Percentiles rank a stretch among this genome's conserved stretches.
Conservation (phyloP, 306 rosid species). For the Crotalaria pallida region DNA sequence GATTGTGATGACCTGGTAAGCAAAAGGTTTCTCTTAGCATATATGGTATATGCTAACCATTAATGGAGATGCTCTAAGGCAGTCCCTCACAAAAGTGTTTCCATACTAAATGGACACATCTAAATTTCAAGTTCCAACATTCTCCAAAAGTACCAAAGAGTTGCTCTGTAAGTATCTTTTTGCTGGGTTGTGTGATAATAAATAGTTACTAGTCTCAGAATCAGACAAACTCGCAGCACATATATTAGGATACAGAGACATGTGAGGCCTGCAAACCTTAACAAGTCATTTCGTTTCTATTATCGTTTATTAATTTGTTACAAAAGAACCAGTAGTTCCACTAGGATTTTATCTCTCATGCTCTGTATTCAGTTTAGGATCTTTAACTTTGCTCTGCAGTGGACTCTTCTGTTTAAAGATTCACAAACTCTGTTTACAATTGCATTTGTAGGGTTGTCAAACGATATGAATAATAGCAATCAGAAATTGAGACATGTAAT, state of each 20-base stretch:
- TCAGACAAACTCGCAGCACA: background rate
- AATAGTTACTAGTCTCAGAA: background rate
- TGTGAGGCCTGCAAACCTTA: background rate
- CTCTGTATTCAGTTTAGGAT: background rate
- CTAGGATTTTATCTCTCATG: slow-evolving; percentile 2
- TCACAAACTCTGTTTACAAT: background rate
- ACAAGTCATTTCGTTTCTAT: background rate
- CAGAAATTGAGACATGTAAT: background rate
- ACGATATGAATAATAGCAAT: slow-evolving; percentile 9
- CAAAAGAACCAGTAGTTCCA: background rate
- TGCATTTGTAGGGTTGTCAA: background rate
- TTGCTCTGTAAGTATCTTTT: background rate
- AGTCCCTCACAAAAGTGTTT: background rate
- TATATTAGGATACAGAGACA: background rate
- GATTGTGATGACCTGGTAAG: too few relatives aligned
- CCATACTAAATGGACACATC: background rate
- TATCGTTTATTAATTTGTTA: background rate
- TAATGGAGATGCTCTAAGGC: too few relatives aligned
- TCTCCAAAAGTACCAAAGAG: background rate
- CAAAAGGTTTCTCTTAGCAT: too few relatives aligned
- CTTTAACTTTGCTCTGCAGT: background rate
- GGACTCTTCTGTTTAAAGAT: background rate
- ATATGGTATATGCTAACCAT: too few relatives aligned
- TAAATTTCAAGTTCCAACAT: background rate
- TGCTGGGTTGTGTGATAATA: background rate